phyloP scores from a whole-genome alignment of 2,329 filamentous ascomycete genomes.

The Clonostachys chloroleuca region DNA sequence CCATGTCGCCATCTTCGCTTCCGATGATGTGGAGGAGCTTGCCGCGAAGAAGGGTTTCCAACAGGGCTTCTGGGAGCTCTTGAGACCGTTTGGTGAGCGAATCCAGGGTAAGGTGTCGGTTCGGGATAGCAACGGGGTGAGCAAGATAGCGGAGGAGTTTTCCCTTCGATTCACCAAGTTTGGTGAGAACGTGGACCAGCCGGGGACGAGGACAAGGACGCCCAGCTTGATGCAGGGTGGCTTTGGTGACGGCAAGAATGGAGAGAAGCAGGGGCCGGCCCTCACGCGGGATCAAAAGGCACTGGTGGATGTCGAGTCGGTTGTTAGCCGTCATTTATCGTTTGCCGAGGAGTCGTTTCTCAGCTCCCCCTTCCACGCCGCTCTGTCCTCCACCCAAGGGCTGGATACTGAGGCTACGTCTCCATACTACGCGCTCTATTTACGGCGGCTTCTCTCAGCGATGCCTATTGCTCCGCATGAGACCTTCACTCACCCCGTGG shows the following conservation, averaged over 20 bases:
- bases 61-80: conserved; percentile 75
- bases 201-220: conserved; percentile 42
- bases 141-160: conserved; percentile 83
- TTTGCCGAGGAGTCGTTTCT: conserved; percentile 63
- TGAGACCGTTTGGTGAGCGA: conserved; percentile 87
- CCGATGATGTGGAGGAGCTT: conserved; percentile 77
- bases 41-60: conserved; percentile 80
- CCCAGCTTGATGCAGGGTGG: not conserved
- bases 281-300: conserved; percentile 19
- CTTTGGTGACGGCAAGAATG: conserved; percentile 15
- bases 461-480: conserved; percentile 79
- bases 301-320: conserved; percentile 68
- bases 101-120: conserved; percentile 86
- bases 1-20: conserved; percentile 83
- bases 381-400: conserved; percentile 28
- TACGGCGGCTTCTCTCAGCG: conserved; percentile 78
- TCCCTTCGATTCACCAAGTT: conserved; percentile 80
- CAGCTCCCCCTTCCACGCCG: conserved; percentile 23
- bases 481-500: conserved; percentile 91
- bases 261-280: conserved; percentile 26
- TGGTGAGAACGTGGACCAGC: conserved; percentile 50
- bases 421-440: conserved; percentile 80
- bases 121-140: conserved; percentile 82
- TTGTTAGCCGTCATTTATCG: conserved; percentile 74
- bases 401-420: conserved; percentile 40